A percentile compares a stretch with the other conserved stretches of the same genome.
phyloP scores from a whole-genome alignment of 371 early-diverging fungal species.

The Mortierella sp. region DNA sequence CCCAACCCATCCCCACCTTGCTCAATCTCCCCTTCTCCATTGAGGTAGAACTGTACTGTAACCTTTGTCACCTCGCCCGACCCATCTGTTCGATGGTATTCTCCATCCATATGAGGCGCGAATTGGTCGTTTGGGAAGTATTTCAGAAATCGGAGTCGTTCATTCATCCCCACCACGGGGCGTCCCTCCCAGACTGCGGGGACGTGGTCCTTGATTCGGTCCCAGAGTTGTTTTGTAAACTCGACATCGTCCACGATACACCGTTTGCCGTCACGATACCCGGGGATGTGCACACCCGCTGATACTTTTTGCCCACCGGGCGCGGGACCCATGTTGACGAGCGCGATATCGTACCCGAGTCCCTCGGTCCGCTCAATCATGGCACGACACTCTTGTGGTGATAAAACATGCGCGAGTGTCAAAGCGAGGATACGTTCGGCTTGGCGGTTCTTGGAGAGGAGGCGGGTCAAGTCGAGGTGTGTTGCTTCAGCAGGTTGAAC shows the following conservation, averaged over 20 bases:
- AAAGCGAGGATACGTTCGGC: constrained; percentile 28
- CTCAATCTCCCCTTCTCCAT: constrained; percentile 39
- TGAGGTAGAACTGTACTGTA: constrained; percentile 65
- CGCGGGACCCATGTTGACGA: constrained; percentile 26
- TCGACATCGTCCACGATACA: constrained; percentile 56
- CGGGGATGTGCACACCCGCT: constrained; percentile 30
- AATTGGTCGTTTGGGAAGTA: constrained; percentile 64
- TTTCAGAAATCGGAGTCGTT: constrained; percentile 65
- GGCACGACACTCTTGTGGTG: constrained; percentile 37
- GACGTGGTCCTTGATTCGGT: constrained; percentile 44
- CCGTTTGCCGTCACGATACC: constrained; percentile 60
- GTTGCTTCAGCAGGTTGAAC: constrained; percentile 3
- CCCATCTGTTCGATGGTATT: constrained; percentile 59
- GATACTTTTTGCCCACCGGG: neutral
- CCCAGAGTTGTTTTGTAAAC: constrained; percentile 53
- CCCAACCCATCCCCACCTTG: neutral
- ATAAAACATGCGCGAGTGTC: constrained; percentile 35
- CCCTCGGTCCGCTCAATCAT: constrained; percentile 37
- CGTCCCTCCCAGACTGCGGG: constrained; percentile 36
- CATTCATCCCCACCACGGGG: constrained; percentile 61
- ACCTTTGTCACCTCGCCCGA: constrained; percentile 57
- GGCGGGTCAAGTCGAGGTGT: constrained; percentile 28
- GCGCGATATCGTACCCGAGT: constrained; percentile 33
- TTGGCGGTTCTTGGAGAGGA: constrained; percentile 23
- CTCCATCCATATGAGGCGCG: constrained; percentile 62